phyloP scores from a whole-genome alignment of 306 rosid genomes.

The Carpinus fangiana region DNA sequence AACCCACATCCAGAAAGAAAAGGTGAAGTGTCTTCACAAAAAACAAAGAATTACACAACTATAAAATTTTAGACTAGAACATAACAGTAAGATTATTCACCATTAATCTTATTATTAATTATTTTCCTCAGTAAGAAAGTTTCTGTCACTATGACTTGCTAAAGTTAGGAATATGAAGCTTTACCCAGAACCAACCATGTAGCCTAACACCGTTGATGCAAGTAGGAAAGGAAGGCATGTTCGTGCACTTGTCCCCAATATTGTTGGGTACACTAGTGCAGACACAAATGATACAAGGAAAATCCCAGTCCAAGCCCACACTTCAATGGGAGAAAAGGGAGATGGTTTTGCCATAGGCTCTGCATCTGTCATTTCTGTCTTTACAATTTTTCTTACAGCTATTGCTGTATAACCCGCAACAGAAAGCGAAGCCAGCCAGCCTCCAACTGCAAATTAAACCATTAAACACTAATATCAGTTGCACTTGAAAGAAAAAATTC shows the following conservation, averaged over 20 bases:
- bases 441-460: slow-evolving; percentile 59
- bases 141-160: not conserved
- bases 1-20: slow-evolving; percentile 24
- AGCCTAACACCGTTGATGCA: slow-evolving; percentile 87
- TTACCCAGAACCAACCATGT: slow-evolving; percentile 90
- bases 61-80: not conserved
- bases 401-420: slow-evolving; percentile 90
- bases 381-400: slow-evolving; percentile 79
- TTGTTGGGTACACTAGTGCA: slow-evolving; percentile 69
- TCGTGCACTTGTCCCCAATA: slow-evolving; percentile 82
- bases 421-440: slow-evolving; percentile 87
- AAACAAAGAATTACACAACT: slow-evolving; percentile 1
- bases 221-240: slow-evolving; percentile 95
- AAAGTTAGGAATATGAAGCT: slow-evolving; percentile 24
- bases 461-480: slow-evolving; percentile 1
- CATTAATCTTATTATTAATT: not conserved
- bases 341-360: slow-evolving; percentile 90
- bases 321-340: slow-evolving; percentile 74
- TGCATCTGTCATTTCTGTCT: slow-evolving; percentile 79
- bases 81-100: not conserved
- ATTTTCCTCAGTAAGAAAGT: slow-evolving; percentile 2
- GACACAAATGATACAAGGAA: slow-evolving; percentile 60
- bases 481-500: too few species aligned
- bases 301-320: slow-evolving; percentile 74
- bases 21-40: slow-evolving; percentile 19